Evolutionary conservation across 352 stramenopile species (phyloP).

Genomic region (Halophytophthora polymorphica): DNA sequence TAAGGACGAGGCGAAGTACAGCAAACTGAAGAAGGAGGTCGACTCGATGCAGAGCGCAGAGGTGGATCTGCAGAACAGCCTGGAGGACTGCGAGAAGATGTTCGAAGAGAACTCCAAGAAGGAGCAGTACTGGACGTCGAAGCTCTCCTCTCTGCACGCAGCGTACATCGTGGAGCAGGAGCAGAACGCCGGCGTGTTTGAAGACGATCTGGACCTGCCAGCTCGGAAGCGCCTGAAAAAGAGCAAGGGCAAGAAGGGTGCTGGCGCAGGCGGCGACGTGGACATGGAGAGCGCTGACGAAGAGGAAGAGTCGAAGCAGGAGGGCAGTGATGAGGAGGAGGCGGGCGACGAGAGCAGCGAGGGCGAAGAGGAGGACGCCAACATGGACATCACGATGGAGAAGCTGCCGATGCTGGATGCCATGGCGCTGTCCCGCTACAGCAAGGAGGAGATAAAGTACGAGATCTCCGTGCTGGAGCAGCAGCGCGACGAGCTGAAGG

Average conservation of each 20-base stretch:
- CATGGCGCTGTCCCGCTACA: constrained; percentile 83
- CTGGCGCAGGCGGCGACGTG: constrained; percentile 19
- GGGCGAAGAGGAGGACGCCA: constrained; percentile 30
- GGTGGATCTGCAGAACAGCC: constrained; percentile 91
- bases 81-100: constrained; percentile 92
- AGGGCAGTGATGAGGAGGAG: constrained; percentile 20
- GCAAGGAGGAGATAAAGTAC: constrained; percentile 92
- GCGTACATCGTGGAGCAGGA: constrained; percentile 66
- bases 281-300: constrained; percentile 35
- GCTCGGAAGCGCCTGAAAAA: constrained; percentile 49
- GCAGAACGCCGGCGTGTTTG: constrained; percentile 67
- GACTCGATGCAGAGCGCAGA: constrained; percentile 90
- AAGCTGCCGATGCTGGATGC: constrained; percentile 73
- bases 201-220: constrained; percentile 49
- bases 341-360: constrained; percentile 21
- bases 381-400: constrained; percentile 36
- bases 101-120: constrained; percentile 92
- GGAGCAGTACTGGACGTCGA: constrained; percentile 79
- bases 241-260: constrained; percentile 24
- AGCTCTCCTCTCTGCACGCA: constrained; percentile 65
- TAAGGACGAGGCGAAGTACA: constrained; percentile 76
- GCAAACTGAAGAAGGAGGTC: constrained; percentile 87
- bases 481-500: constrained; percentile 91
- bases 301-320: constrained; percentile 33
- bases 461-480: constrained; percentile 92